A percentile compares a stretch with the other conserved stretches of the same genome.
These are phyloP conservation scores for Miscanthus sacchariflorus DNA, from an alignment of 202 grass and related monocot genomes.

Conservation along the genomic window DNA sequence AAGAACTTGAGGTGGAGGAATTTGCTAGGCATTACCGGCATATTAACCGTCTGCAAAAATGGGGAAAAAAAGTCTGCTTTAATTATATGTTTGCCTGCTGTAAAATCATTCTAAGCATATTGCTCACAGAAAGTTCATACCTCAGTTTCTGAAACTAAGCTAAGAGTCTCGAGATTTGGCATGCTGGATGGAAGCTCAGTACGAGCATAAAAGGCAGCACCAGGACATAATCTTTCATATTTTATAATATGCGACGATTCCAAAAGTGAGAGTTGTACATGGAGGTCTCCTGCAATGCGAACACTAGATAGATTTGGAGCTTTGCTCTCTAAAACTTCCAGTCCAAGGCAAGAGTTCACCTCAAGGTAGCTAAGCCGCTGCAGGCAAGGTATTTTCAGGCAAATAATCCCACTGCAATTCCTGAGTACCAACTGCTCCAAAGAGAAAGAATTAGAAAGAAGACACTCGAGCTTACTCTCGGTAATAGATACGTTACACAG, in stretches of 20 bases:
- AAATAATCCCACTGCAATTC: not conserved
- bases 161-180: slow-evolving; percentile 10
- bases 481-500: not conserved
- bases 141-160: not conserved
- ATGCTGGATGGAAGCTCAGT: not conserved
- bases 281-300: not conserved
- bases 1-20: not conserved
- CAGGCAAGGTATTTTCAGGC: not conserved
- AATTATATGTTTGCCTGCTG: not conserved
- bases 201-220: not conserved
- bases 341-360: not conserved
- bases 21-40: not conserved
- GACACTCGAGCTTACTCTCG: not conserved
- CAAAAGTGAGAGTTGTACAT: not conserved
- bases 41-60: not conserved
- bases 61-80: not conserved
- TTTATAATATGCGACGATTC: not conserved
- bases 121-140: not conserved
- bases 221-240: not conserved
- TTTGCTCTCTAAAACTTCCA: not conserved
- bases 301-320: slow-evolving; percentile 18
- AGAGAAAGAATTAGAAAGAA: not conserved
- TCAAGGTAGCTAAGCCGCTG: slow-evolving; percentile 5
- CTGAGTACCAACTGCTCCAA: not conserved
- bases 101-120: not conserved